Base-by-base conservation (phyloP, 2,329 filamentous ascomycete species). In the Fusarium fracticaudum region DNA sequence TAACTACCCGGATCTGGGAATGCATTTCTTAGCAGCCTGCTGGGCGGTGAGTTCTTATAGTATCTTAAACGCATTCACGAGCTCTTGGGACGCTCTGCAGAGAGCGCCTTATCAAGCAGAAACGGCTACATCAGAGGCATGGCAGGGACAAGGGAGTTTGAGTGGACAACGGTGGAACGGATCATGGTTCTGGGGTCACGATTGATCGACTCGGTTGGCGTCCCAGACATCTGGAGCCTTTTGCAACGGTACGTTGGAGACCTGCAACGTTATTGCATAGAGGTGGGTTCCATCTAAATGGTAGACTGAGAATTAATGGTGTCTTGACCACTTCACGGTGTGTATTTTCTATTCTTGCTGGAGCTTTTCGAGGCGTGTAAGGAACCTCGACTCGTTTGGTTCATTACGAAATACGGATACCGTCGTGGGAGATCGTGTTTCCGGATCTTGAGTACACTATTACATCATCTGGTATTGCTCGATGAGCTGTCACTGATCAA, bases 171-270 rank as follows among this genome's bases (percentile, higher is more conserved):
- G 24, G 64, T 44, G 41, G 57, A 71, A 59, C 66, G 48, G 58
- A 60, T 64, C 48, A 48, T 67, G n/a, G 35, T 47, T 61, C 57
- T 71, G 29, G 57, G 69, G 60, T 24, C n/a, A 24, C 47, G 48
- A 51, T 64, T 69, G 63, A 61, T 65, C 60, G 63, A 67, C 43
- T 60, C 31, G 50, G 33, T 38, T 65, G 58, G 44, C 41, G 48
- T 41, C 67, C 31, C 43, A 41, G 60, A 29, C 44, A 29, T 37
- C 57, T 55, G 55, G 54, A 51, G 38, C n/a, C 31, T 35, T 35
- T 44, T 58, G 45, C 45, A 31, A 50, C 47, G 22, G 47, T 47
- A 43, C n/a, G 44, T 48, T 47, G 51, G 43, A 64, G 55, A 54
- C 58, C 69, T 54, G 37, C 60, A 48, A 55, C 41, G 43, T 50